Evolutionary conservation across 1,284 basidiomycete genomes (phyloP).

Genomic region (Apiotrichum porosum): DNA sequence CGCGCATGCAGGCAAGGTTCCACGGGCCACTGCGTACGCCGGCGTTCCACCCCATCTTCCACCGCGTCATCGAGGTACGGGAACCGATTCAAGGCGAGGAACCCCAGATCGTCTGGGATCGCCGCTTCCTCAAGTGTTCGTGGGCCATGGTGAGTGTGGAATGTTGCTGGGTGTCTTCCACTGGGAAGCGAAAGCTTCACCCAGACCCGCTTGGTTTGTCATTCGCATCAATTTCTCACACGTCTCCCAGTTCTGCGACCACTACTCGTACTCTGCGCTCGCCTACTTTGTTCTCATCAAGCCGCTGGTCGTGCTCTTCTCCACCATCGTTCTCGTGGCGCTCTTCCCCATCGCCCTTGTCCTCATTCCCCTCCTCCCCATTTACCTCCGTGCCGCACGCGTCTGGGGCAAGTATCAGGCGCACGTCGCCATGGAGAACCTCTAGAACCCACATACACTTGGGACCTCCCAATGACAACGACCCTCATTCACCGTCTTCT

Average conservation of each 20-base stretch:
- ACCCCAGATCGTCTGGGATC: constrained; percentile 34
- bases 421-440: constrained; percentile 38
- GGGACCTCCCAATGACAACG: no score
- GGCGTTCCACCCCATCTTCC: constrained; percentile 26
- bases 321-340: constrained; percentile 35
- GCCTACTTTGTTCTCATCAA: constrained; percentile 48
- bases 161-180: no score
- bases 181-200: no score
- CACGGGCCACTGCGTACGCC: neutral
- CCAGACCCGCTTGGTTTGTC: no score
- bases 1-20: constrained; percentile 12
- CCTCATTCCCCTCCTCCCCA: constrained; percentile 33
- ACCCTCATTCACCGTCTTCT: no score
- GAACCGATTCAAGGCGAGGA: neutral
- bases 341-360: constrained; percentile 33
- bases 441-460: no score
- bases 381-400: constrained; percentile 32
- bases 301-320: constrained; percentile 41
- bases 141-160: constrained; percentile 41
- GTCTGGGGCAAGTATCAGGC: constrained; percentile 46
- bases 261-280: constrained; percentile 46
- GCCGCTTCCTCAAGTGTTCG: constrained; percentile 40
- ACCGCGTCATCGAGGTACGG: constrained; percentile 17
- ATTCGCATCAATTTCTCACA: constrained; percentile 1
- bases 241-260: constrained; percentile 39